Evolutionary conservation across 139 green algal species (phyloP).

Genomic region (Closterium sp.): DNA sequence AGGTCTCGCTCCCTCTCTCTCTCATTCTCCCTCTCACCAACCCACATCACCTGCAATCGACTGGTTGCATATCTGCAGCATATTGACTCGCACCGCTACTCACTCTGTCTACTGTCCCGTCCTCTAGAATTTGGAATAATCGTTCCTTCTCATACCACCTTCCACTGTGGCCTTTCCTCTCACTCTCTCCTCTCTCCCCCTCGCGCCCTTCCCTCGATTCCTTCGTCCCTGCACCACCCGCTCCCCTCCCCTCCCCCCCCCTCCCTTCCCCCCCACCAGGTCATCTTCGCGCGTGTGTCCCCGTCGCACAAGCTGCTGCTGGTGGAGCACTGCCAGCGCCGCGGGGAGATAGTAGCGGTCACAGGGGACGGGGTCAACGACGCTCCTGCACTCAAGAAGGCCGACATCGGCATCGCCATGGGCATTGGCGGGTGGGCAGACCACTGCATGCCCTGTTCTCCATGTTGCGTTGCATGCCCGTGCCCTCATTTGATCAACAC

Average conservation of each 20-base stretch:
- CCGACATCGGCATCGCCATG: conserved; percentile 84
- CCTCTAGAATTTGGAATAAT: too few species aligned
- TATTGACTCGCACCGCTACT: too few species aligned
- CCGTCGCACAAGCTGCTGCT: conserved; percentile 83
- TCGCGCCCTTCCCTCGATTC: neutral
- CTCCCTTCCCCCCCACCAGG: conserved; percentile 20
- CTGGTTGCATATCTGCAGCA: too few species aligned
- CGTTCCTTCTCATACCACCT: too few species aligned
- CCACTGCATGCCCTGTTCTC: too few species aligned
- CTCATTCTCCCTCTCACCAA: neutral
- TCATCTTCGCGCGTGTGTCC: conserved; percentile 79
- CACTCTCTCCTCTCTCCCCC: neutral
- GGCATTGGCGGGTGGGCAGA: conserved; percentile 53
- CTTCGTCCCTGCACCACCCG: neutral
- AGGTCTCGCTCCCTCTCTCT: neutral
- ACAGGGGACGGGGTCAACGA: conserved; percentile 92
- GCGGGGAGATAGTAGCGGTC: conserved; percentile 63
- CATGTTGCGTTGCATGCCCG: neutral
- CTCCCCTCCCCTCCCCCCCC: neutral
- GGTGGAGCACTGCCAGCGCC: conserved; percentile 66
- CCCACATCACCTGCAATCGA: too few species aligned
- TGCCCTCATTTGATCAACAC: conserved; percentile 6
- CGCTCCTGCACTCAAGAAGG: conserved; percentile 78
- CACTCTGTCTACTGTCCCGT: too few species aligned
- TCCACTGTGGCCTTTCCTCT: neutral